A percentile compares a stretch with the other conserved stretches of the same genome.
These are phyloP conservation scores for Talaromyces verruculosus DNA, from an alignment of 2,329 filamentous ascomycete species.

Conservation along the genomic window DNA sequence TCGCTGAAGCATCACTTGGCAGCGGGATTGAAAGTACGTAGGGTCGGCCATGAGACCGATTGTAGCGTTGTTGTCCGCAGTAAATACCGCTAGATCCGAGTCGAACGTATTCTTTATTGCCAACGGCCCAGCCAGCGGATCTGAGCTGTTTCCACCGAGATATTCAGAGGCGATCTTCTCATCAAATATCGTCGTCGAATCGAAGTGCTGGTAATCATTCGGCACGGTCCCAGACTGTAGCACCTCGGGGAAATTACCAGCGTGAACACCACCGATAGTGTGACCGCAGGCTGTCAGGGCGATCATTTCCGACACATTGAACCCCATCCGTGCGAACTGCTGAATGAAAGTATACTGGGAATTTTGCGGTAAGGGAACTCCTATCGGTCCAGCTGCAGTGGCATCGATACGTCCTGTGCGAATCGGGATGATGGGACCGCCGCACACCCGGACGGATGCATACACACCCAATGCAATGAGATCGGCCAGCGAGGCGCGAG, in stretches of 20 bases:
- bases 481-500: conserved; percentile 17
- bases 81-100: conserved; percentile 15
- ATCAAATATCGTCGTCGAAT: conserved; percentile 17
- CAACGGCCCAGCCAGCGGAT: conserved; percentile 13
- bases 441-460: conserved; percentile 17
- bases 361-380: conserved; percentile 18
- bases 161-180: conserved; percentile 18
- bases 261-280: conserved; percentile 20
- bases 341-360: conserved; percentile 20
- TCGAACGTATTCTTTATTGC: conserved; percentile 15
- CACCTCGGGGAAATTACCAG: conserved; percentile 16
- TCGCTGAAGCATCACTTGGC: conserved; percentile 18
- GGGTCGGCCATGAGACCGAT: conserved; percentile 15
- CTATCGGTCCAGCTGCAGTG: conserved; percentile 19
- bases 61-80: conserved; percentile 15
- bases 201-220: conserved; percentile 20
- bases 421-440: conserved; percentile 15
- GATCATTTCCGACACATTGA: conserved; percentile 21
- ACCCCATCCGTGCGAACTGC: conserved; percentile 19
- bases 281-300: conserved; percentile 17
- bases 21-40: conserved; percentile 18
- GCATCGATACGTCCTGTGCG: conserved; percentile 17
- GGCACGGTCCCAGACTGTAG: conserved; percentile 8
- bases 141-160: conserved; percentile 14
- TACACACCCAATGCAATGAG: conserved; percentile 18